Conservation (phyloP, 129 eudicot species). For the Sambucus nigra region DNA sequence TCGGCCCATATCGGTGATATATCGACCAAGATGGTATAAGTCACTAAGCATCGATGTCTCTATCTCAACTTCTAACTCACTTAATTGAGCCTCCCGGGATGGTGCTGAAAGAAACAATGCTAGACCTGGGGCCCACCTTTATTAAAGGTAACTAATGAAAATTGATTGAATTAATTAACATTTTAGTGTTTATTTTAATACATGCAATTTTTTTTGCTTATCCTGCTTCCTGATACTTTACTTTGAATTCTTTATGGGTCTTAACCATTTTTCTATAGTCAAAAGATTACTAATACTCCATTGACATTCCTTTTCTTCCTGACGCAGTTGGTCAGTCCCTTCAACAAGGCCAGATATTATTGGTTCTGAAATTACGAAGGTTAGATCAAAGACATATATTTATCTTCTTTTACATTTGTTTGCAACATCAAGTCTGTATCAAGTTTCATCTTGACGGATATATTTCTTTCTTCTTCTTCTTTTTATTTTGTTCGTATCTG, state of each 20-base stretch:
- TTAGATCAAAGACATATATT: slow-evolving; percentile 19
- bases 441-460: not conserved
- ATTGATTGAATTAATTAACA: not conserved
- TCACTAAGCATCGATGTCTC: no score
- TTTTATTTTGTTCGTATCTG: no score
- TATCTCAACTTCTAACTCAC: no score
- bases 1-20: no score
- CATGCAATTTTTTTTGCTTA: not conserved
- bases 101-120: slow-evolving; percentile 88
- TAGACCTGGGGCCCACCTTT: slow-evolving; percentile 88
- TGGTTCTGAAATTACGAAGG: slow-evolving; percentile 81
- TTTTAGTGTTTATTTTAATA: slow-evolving; percentile 1
- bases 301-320: slow-evolving; percentile 38
- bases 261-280: slow-evolving; percentile 10
- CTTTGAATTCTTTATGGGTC: not conserved
- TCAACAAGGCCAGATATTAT: slow-evolving; percentile 96
- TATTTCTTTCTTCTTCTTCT: not conserved
- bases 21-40: no score
- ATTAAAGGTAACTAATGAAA: slow-evolving; percentile 55
- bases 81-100: no score
- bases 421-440: not conserved
- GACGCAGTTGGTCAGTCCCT: slow-evolving; percentile 98
- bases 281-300: slow-evolving; percentile 15
- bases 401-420: slow-evolving; percentile 9
- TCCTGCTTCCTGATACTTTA: slow-evolving; percentile 7